Conservation (phyloP, 805 yeast genomes). For the Starmerella gropengiesseri region DNA sequence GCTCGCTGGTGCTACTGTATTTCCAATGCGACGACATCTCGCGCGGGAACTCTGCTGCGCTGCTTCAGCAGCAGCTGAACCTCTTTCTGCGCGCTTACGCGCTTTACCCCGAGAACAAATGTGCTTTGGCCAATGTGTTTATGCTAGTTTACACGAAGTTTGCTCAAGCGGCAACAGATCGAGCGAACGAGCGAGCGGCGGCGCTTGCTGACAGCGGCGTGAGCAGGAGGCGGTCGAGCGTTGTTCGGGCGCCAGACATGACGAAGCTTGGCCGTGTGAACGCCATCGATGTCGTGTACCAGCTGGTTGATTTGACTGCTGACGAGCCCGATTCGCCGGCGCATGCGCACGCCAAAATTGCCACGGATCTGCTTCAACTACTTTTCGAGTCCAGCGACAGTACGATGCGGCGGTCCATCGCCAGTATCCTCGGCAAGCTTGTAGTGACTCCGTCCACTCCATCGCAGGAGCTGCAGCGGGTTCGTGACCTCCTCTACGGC, state of each 20-base stretch:
- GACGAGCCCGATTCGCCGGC: not conserved
- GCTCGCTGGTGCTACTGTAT: constrained; percentile 58
- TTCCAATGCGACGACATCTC: constrained; percentile 44
- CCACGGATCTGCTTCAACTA: constrained; percentile 5
- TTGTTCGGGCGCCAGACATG: constrained; percentile 26
- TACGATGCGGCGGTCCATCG: constrained; percentile 9
- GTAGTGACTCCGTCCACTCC: constrained; percentile 3
- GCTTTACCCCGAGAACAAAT: constrained; percentile 39
- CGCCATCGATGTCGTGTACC: constrained; percentile 37
- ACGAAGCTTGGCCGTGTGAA: constrained; percentile 29
- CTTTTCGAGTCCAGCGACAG: not conserved
- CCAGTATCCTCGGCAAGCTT: constrained; percentile 8
- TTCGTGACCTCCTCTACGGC: not conserved
- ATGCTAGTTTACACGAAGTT: constrained; percentile 1
- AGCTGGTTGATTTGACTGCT: constrained; percentile 75
- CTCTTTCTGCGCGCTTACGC: constrained; percentile 22
- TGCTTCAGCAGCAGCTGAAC: constrained; percentile 39
- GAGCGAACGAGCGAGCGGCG: constrained; percentile 17
- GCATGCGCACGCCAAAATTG: constrained; percentile 15
- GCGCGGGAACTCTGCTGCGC: not conserved
- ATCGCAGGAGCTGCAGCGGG: not conserved
- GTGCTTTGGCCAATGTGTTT: constrained; percentile 25
- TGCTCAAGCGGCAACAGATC: not conserved
- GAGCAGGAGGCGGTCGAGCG: not conserved
- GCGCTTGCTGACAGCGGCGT: constrained; percentile 11